Percentiles rank a stretch among this genome's conserved stretches.
Evolutionary conservation across 2,329 filamentous ascomycete species (phyloP).

Genomic region (Penicillium corylophilum): DNA sequence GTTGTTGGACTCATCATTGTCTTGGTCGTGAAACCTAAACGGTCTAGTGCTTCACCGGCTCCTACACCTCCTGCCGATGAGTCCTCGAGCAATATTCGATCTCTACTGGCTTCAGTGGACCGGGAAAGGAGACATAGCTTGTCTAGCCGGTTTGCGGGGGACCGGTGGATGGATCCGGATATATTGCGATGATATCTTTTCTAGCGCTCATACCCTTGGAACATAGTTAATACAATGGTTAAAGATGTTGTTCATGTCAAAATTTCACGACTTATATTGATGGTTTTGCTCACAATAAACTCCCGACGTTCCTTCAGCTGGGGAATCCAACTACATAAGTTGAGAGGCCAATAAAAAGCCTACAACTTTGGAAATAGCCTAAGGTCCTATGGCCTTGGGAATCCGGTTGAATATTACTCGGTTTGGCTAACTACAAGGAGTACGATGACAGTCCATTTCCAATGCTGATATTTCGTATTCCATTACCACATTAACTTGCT

Average conservation of each 20-base stretch:
- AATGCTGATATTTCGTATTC: too few relatives aligned
- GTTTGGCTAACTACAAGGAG: not conserved
- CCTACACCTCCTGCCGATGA: constrained; percentile 26
- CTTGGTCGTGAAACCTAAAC: constrained; percentile 74
- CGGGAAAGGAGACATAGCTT: constrained; percentile 23
- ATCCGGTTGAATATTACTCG: too few relatives aligned
- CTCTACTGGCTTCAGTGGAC: constrained; percentile 20
- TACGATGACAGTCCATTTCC: not conserved
- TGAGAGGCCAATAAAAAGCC: too few relatives aligned
- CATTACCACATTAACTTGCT: not conserved
- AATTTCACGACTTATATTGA: not conserved
- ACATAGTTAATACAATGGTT: constrained; percentile 22
- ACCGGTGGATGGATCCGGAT: constrained; percentile 37
- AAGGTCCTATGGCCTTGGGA: too few relatives aligned
- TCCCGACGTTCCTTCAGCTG: too few relatives aligned
- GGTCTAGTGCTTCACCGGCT: constrained; percentile 25
- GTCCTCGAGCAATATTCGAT: constrained; percentile 24
- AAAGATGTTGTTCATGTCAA: not conserved
- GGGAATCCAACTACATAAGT: too few relatives aligned
- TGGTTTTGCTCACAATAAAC: too few relatives aligned
- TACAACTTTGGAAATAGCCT: too few relatives aligned
- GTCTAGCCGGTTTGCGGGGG: constrained; percentile 24
- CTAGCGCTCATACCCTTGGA: constrained; percentile 2
- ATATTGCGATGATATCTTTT: constrained; percentile 31
- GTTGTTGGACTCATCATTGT: constrained; percentile 86